Percentiles rank a stretch among this genome's conserved stretches.
Conservation (phyloP, 306 rosid species). For the Trifolium dubium region DNA sequence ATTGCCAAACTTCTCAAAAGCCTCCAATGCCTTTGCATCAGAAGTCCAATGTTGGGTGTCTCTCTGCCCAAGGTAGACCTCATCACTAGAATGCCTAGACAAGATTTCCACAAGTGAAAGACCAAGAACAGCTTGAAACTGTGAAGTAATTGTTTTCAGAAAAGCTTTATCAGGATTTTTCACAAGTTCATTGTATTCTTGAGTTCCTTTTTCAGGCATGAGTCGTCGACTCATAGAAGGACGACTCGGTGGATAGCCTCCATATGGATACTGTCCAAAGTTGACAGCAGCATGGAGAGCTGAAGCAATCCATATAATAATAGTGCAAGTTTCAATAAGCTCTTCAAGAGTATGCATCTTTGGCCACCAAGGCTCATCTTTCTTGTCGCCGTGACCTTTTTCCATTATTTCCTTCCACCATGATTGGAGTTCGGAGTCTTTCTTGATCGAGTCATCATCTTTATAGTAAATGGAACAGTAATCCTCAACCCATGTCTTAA, state of each 20-base stretch:
- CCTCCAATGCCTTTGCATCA: not conserved
- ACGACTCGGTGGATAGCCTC: not conserved
- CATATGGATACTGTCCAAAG: not conserved
- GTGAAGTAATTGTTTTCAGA: not conserved
- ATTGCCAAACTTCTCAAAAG: not conserved
- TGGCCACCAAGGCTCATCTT: not conserved
- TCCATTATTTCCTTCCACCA: not conserved
- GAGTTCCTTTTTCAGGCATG: not conserved
- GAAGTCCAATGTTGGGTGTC: not conserved
- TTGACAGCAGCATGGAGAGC: not conserved
- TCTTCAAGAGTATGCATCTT: not conserved
- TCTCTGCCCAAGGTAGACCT: not conserved
- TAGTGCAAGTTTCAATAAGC: not conserved
- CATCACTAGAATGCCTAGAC: not conserved
- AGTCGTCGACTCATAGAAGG: not conserved
- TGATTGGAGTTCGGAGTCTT: not conserved
- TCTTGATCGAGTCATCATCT: not conserved
- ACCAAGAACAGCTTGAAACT: not conserved
- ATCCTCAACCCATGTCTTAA: not conserved
- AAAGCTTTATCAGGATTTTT: not conserved
- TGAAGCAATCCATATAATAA: not conserved
- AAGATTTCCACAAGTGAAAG: not conserved
- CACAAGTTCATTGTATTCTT: not conserved
- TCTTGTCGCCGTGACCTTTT: not conserved
- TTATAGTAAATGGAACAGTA: not conserved